Evolutionary conservation across 1,284 basidiomycete species (phyloP).

Genomic region (Ustilago sp.): DNA sequence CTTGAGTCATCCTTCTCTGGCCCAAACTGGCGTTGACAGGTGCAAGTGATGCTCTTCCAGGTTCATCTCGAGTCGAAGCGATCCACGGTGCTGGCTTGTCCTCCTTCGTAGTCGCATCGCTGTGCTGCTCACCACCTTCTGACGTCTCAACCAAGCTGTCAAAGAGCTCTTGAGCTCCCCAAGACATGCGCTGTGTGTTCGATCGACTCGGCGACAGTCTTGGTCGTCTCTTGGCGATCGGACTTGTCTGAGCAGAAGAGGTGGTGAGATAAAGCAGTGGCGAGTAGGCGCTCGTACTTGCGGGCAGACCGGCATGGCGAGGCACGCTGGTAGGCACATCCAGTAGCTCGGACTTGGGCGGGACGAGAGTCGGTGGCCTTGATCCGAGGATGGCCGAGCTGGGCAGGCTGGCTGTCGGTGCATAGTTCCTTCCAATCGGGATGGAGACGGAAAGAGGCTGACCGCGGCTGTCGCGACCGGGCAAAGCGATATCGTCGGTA

Average conservation of each 20-base stretch:
- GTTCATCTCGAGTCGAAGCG: constrained; percentile 53
- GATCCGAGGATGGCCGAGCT: constrained; percentile 48
- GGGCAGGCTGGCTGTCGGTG: constrained; percentile 40
- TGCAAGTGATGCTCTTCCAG: constrained; percentile 14
- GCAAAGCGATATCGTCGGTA: constrained; percentile 22
- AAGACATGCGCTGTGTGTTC: constrained; percentile 35
- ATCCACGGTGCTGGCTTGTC: constrained; percentile 62
- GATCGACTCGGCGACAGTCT: constrained; percentile 32
- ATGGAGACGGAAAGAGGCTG: constrained; percentile 46
- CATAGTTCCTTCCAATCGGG: constrained; percentile 31
- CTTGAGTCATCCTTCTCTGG: constrained; percentile 32
- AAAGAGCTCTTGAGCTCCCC: constrained; percentile 53
- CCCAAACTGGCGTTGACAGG: constrained; percentile 22
- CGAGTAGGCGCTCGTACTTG: constrained; percentile 51
- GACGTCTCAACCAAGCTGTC: constrained; percentile 41
- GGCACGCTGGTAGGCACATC: constrained; percentile 27
- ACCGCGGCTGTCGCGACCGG: constrained; percentile 40
- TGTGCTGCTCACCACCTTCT: constrained; percentile 5
- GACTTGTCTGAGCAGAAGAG: constrained; percentile 37
- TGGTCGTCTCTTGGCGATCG: constrained; percentile 34
- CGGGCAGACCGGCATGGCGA: constrained; percentile 35
- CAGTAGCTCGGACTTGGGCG: constrained; percentile 17
- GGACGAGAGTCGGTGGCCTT: constrained; percentile 32
- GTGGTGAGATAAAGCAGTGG: constrained; percentile 38
- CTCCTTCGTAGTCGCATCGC: background rate